Evolutionary conservation across 2,329 filamentous ascomycete species (phyloP).

Genomic region (Penicillium sp.): DNA sequence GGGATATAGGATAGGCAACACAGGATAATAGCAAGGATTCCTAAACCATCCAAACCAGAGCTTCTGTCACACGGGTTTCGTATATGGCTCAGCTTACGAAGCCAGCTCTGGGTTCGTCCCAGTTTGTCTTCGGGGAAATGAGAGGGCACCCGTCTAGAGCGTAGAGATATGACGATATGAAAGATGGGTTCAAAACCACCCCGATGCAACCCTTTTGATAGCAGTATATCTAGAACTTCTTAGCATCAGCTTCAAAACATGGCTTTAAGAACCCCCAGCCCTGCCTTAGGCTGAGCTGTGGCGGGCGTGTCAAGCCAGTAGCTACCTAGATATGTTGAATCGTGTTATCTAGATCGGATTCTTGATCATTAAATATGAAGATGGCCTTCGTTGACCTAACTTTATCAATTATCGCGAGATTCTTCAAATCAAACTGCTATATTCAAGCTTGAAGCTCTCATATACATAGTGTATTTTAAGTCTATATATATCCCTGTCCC

Average conservation of each 20-base stretch:
- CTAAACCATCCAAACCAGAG: background rate
- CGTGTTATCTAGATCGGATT: background rate
- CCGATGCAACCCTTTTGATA: background rate
- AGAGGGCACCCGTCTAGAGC: background rate
- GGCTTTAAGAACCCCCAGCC: background rate
- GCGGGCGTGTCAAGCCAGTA: background rate
- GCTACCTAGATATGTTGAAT: background rate
- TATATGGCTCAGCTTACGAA: background rate
- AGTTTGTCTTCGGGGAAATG: background rate
- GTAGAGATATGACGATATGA: background rate
- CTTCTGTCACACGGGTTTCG: too few relatives aligned
- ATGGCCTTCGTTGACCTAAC: too few relatives aligned
- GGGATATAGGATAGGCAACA: background rate
- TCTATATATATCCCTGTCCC: background rate
- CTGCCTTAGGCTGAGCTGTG: background rate
- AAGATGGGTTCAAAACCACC: background rate
- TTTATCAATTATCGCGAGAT: background rate
- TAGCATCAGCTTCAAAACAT: background rate
- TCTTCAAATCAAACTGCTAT: background rate
- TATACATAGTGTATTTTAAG: background rate
- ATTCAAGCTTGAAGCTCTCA: background rate
- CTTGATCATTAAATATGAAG: background rate
- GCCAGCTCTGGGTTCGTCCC: background rate
- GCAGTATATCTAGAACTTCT: background rate
- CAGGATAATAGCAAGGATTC: background rate